phyloP scores from a whole-genome alignment of 768 basidiomycete species.

The Mycena rosella region DNA sequence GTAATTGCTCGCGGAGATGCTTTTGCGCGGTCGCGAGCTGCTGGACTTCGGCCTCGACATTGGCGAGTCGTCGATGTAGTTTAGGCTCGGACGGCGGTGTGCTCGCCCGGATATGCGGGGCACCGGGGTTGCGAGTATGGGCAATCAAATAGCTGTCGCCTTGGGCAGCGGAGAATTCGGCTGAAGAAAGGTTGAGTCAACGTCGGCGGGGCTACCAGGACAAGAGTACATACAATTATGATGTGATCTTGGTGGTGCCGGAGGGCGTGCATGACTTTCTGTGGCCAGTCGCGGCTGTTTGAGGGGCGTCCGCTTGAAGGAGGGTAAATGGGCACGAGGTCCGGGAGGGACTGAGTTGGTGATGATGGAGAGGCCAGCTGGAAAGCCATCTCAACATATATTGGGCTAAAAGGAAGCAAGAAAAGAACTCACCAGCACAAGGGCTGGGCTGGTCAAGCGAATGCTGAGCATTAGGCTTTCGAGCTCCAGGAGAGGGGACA shows the following conservation, averaged over 20 bases:
- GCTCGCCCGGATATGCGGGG: background rate
- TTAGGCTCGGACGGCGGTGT: background rate
- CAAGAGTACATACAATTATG: background rate
- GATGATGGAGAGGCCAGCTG: conserved; percentile 1
- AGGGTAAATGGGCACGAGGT: background rate
- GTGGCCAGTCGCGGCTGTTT: background rate
- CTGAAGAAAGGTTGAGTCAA: background rate
- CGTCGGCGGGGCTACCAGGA: too few relatives aligned
- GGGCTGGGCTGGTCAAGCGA: background rate
- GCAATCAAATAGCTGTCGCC: background rate
- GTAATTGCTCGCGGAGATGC: background rate
- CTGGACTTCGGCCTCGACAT: background rate
- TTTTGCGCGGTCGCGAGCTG: background rate
- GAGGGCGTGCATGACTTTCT: background rate
- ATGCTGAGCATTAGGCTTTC: conserved; percentile 13
- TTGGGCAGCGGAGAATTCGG: background rate
- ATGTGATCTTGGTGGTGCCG: background rate
- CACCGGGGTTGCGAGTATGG: background rate
- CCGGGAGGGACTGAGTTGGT: conserved; percentile 9
- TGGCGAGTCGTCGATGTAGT: background rate
- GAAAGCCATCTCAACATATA: background rate
- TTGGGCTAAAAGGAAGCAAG: too few relatives aligned
- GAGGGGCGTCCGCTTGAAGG: background rate
- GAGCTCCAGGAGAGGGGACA: conserved; percentile 5
- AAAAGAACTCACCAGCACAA: background rate